phyloP scores from a whole-genome alignment of 345 rosid species.

The Eucalyptus regnans region DNA sequence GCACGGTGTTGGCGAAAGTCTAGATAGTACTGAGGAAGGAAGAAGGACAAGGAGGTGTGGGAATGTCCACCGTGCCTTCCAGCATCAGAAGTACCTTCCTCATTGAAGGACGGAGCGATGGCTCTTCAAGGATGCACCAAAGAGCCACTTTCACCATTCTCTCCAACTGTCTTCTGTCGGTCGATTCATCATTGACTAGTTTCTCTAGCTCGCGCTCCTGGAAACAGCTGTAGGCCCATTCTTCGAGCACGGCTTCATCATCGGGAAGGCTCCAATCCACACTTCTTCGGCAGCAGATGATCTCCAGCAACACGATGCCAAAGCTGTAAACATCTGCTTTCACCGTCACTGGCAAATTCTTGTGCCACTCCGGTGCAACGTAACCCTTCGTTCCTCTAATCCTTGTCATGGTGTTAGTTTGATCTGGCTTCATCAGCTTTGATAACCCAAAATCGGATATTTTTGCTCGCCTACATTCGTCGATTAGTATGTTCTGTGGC shows the following conservation, averaged over 20 bases:
- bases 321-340: conserved; percentile 17
- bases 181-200: no score
- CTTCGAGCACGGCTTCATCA: no score
- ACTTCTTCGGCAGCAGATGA: no score
- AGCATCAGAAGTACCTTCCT: conserved; percentile 13
- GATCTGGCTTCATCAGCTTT: background rate
- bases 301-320: background rate
- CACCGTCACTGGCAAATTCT: background rate
- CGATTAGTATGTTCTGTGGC: conserved; percentile 11
- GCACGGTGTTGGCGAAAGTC: background rate
- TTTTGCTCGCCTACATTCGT: background rate
- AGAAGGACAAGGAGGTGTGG: background rate
- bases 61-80: conserved; percentile 12
- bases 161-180: no score
- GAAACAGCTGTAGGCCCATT: no score
- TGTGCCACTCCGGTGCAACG: conserved; percentile 17
- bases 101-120: background rate
- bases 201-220: no score
- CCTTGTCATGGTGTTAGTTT: conserved; percentile 6
- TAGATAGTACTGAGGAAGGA: conserved; percentile 2
- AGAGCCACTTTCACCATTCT: no score
- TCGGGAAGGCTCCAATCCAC: no score
- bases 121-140: no score
- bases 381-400: conserved; percentile 26
- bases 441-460: no score